Conservation (phyloP, 169 alveolate species). For the Cryptosporidium baileyi region DNA sequence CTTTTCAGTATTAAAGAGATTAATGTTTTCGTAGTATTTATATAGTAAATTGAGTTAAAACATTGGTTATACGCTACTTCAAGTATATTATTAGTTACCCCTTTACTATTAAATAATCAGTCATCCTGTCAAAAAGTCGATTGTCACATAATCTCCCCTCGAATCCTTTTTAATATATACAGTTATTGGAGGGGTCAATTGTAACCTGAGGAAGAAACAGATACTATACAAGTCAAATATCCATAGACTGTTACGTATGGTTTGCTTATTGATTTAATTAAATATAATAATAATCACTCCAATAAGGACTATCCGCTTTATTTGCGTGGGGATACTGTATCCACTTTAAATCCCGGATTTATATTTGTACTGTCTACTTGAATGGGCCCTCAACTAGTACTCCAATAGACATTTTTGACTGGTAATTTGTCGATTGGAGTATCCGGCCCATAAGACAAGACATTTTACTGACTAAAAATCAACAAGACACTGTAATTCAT, state of each 20-base stretch:
- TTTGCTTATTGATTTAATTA: neutral
- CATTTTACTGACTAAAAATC: neutral
- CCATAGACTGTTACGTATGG: constrained; percentile 69
- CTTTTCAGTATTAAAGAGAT: too few relatives aligned
- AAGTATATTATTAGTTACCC: constrained; percentile 36
- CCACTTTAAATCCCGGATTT: constrained; percentile 46
- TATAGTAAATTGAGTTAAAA: constrained; percentile 20
- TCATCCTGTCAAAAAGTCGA: constrained; percentile 71
- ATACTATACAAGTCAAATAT: constrained; percentile 70
- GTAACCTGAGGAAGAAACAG: constrained; percentile 70
- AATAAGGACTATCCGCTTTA: constrained; percentile 35
- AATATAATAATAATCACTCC: constrained; percentile 53
- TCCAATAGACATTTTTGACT: constrained; percentile 36
- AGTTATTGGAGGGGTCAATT: constrained; percentile 71
- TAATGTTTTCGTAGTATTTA: too few relatives aligned
- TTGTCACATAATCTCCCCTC: constrained; percentile 67
- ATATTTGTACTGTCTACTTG: constrained; percentile 40
- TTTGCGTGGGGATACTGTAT: constrained; percentile 70
- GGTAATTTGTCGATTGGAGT: constrained; percentile 70
- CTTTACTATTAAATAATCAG: constrained; percentile 57
- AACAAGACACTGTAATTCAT: too few relatives aligned
- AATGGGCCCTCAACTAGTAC: constrained; percentile 29
- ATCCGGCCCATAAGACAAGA: constrained; percentile 32
- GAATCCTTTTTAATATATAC: constrained; percentile 8
- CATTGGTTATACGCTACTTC: constrained; percentile 38